Percentiles rank a stretch among this genome's conserved stretches.
phyloP scores from a whole-genome alignment of 108 stramenopile genomes.

The Skeletonema marinoi region DNA sequence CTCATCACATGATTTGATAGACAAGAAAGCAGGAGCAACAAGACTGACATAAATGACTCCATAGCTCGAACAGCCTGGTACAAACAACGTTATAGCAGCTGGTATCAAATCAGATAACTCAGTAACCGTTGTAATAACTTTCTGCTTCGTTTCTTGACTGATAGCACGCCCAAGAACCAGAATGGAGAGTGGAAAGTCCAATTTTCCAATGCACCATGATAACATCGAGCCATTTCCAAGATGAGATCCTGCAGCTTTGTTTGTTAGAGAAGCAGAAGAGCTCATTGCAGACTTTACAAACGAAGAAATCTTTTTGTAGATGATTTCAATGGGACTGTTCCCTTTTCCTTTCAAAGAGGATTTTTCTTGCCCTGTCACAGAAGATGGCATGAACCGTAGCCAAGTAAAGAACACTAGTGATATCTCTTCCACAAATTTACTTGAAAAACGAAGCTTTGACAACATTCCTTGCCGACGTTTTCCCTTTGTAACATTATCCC shows the following conservation, averaged over 20 bases:
- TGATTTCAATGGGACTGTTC: slow-evolving; percentile 36
- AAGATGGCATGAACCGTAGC: slow-evolving; percentile 67
- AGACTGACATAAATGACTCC: slow-evolving; percentile 80
- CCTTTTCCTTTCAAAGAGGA: slow-evolving; percentile 6
- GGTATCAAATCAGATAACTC: slow-evolving; percentile 71
- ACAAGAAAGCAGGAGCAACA: slow-evolving; percentile 68
- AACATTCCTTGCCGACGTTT: slow-evolving; percentile 11
- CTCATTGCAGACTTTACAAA: slow-evolving; percentile 33
- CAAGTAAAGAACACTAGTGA: slow-evolving; percentile 77
- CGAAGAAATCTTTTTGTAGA: slow-evolving; percentile 34
- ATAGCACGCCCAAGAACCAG: slow-evolving; percentile 58
- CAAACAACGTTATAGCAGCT: slow-evolving; percentile 70
- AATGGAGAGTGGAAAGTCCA: slow-evolving; percentile 50
- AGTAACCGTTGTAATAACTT: slow-evolving; percentile 52
- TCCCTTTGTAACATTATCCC: neutral
- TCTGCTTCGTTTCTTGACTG: slow-evolving; percentile 55
- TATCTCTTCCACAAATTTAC: slow-evolving; percentile 49
- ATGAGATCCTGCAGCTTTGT: slow-evolving; percentile 8
- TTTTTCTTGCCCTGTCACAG: slow-evolving; percentile 29
- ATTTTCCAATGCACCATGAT: slow-evolving; percentile 17
- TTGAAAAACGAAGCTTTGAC: slow-evolving; percentile 25
- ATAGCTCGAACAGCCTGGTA: slow-evolving; percentile 74
- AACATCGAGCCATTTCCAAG: slow-evolving; percentile 15
- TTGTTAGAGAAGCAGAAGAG: slow-evolving; percentile 39
- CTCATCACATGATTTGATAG: slow-evolving; percentile 36